Evolutionary conservation across 441 rosid species (phyloP).

Genomic region (Erodium moschatum): DNA sequence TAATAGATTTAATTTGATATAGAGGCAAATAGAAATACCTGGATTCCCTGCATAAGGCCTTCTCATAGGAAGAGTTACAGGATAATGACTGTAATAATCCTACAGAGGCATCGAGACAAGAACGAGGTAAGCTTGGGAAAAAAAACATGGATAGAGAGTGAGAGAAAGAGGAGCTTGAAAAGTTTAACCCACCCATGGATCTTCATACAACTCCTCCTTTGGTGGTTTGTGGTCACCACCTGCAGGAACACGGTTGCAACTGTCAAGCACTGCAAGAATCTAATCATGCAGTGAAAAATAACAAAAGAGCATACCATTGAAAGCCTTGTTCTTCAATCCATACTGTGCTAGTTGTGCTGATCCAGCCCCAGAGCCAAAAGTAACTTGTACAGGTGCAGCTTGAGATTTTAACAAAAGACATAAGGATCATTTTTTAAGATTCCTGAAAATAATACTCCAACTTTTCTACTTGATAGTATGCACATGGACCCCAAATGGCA

Average conservation of each 20-base stretch:
- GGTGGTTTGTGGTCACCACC: constrained; percentile 28
- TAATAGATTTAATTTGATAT: too few relatives aligned
- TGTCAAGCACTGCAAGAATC: constrained; percentile 10
- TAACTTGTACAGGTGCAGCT: constrained; percentile 54
- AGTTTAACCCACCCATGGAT: constrained; percentile 62
- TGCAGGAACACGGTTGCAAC: constrained; percentile 22
- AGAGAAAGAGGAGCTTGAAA: not conserved
- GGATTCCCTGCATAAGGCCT: constrained; percentile 70
- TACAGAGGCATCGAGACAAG: constrained; percentile 22
- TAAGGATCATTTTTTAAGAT: not conserved
- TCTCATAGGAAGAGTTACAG: constrained; percentile 63
- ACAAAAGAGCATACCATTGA: constrained; percentile 19
- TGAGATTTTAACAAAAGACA: constrained; percentile 9
- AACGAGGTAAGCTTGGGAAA: not conserved
- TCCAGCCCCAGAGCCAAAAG: constrained; percentile 53
- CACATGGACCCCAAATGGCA: too few relatives aligned
- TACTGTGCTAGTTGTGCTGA: constrained; percentile 34
- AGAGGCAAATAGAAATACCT: constrained; percentile 31
- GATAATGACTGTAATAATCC: constrained; percentile 69
- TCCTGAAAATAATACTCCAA: not conserved
- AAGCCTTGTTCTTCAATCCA: constrained; percentile 21
- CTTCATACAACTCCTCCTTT: constrained; percentile 46
- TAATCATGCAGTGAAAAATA: not conserved
- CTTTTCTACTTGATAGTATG: too few relatives aligned
- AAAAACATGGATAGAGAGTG: not conserved